A percentile compares a stretch with the other conserved stretches of the same genome.
phyloP scores from a whole-genome alignment of 208 protist species.

The Trypanosoma cruzi region DNA sequence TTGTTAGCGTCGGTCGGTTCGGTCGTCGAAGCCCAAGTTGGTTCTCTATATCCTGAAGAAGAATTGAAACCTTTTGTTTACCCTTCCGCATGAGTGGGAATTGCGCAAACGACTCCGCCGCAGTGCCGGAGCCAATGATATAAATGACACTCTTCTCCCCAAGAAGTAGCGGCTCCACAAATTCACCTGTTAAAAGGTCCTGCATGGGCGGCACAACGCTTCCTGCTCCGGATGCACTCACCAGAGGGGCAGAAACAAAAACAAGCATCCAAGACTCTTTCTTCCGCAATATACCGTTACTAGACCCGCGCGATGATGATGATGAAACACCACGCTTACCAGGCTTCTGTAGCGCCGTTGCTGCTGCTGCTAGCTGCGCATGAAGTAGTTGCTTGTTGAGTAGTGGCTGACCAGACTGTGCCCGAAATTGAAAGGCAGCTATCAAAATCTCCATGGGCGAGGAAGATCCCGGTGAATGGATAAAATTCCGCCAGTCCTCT shows the following conservation, averaged over 20 bases:
- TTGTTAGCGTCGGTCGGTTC: constrained; percentile 66
- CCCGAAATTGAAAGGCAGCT: constrained; percentile 75
- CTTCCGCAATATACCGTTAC: constrained; percentile 10
- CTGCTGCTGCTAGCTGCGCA: constrained; percentile 70
- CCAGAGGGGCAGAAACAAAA: constrained; percentile 64
- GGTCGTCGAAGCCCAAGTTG: constrained; percentile 66
- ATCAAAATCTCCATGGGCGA: constrained; percentile 67
- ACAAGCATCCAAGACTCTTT: constrained; percentile 34
- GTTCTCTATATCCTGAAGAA: constrained; percentile 86
- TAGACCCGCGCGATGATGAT: not conserved
- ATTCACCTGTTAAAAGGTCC: constrained; percentile 86
- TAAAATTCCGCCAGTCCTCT: constrained; percentile 87
- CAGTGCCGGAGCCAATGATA: constrained; percentile 84
- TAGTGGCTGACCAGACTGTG: constrained; percentile 34
- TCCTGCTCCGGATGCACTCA: constrained; percentile 28
- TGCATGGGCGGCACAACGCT: constrained; percentile 83
- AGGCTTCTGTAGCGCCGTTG: constrained; percentile 43
- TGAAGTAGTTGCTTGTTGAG: constrained; percentile 90
- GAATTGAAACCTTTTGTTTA: constrained; percentile 66
- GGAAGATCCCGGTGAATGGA: constrained; percentile 64
- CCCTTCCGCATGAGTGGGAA: constrained; percentile 83
- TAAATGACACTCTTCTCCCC: constrained; percentile 78
- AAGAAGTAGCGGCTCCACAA: constrained; percentile 84
- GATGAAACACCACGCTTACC: constrained; percentile 25
- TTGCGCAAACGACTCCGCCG: constrained; percentile 65